Evolutionary conservation across 345 rosid genomes (phyloP).

Genomic region (Turritis glabra): DNA sequence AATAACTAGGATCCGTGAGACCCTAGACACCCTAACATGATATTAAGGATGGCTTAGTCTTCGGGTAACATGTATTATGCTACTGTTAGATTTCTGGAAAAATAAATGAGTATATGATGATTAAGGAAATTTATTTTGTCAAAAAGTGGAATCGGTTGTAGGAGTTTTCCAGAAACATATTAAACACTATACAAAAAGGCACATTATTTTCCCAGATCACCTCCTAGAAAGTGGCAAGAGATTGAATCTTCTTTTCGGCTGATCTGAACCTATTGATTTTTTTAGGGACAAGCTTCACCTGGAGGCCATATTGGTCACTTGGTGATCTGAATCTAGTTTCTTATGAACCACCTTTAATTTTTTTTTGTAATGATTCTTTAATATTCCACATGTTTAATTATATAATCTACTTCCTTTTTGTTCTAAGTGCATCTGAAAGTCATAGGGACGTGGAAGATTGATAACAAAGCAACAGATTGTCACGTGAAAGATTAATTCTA

Average conservation of each 20-base stretch:
- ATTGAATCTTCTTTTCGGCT: neutral
- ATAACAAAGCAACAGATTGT: neutral
- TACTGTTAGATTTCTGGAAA: neutral
- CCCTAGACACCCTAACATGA: neutral
- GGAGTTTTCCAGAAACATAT: too few relatives aligned
- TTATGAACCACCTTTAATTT: too few relatives aligned
- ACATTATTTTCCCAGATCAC: too few relatives aligned
- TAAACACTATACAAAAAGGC: too few relatives aligned
- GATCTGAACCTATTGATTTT: neutral
- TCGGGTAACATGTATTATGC: neutral
- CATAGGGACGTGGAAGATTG: neutral
- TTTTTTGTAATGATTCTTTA: neutral
- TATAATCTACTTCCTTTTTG: neutral
- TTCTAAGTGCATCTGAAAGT: neutral
- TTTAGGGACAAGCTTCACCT: too few relatives aligned
- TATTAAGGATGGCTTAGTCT: neutral
- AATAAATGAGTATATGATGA: too few relatives aligned
- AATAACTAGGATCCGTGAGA: too few relatives aligned
- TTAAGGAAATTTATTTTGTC: too few relatives aligned
- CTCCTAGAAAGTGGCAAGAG: too few relatives aligned
- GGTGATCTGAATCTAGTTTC: neutral
- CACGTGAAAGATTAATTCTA: neutral
- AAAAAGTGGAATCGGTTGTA: too few relatives aligned
- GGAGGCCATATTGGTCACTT: neutral
- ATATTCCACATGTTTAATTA: neutral